phyloP scores from a whole-genome alignment of 1,284 basidiomycete genomes.

The Pseudozyma thailandica region DNA sequence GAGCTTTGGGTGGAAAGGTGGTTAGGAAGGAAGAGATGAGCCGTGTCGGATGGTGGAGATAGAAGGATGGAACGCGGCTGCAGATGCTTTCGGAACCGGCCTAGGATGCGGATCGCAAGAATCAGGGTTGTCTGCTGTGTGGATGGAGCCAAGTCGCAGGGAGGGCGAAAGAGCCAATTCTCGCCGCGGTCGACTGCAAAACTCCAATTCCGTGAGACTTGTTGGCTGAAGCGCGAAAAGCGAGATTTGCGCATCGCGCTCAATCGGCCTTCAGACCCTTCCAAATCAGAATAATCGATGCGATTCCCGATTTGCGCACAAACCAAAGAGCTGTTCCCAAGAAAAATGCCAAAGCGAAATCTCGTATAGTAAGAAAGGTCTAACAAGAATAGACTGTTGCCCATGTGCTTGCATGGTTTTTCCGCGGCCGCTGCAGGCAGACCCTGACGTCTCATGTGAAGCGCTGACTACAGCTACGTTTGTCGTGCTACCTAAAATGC shows the following conservation, averaged over 20 bases:
- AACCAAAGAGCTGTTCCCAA: no score
- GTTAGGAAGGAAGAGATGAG: neutral
- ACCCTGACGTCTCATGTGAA: neutral
- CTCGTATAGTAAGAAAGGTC: no score
- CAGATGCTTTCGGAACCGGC: conserved; percentile 6
- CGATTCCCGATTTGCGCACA: neutral
- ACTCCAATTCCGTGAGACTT: neutral
- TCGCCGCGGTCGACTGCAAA: neutral
- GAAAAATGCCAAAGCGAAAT: no score
- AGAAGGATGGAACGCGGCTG: conserved; percentile 2
- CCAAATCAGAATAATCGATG: neutral
- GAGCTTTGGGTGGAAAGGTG: neutral
- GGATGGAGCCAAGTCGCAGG: neutral
- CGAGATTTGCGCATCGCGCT: conserved; percentile 2
- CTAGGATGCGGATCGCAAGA: conserved; percentile 3
- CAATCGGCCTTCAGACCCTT: neutral
- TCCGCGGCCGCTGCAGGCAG: neutral
- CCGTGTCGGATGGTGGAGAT: neutral
- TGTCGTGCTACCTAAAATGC: no score
- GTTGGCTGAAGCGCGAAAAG: conserved; percentile 1
- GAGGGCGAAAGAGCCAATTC: neutral
- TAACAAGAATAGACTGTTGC: neutral
- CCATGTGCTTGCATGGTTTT: neutral
- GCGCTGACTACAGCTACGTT: neutral
- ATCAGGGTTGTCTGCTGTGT: neutral